Evolutionary conservation across 2,329 filamentous ascomycete species (phyloP).

Genomic region (Aspergillus phoenicis): DNA sequence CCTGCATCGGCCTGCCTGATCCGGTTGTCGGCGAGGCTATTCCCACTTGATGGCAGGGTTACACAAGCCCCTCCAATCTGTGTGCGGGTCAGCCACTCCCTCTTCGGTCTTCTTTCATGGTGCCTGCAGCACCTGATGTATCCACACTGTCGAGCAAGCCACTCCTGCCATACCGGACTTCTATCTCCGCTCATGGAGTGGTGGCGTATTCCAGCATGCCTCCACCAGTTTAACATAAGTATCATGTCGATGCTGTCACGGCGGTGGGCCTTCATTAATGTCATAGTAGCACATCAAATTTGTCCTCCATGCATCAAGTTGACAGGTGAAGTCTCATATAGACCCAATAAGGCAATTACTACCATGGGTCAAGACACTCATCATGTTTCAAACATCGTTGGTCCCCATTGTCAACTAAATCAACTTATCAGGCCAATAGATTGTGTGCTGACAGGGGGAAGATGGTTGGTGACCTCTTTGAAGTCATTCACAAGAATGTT

Average conservation of each 20-base stretch:
- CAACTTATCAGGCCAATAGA: not conserved
- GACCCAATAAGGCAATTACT: too few relatives aligned
- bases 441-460: not conserved
- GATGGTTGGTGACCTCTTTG: not conserved
- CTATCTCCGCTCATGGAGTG: not conserved
- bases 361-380: too few relatives aligned
- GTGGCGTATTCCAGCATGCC: not conserved
- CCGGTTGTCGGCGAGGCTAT: not conserved
- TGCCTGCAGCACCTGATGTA: not conserved
- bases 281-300: not conserved
- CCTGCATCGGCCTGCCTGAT: not conserved
- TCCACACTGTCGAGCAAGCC: not conserved
- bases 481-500: not conserved
- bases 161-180: not conserved
- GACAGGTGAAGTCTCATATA: too few relatives aligned
- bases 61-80: slow-evolving; percentile 3
- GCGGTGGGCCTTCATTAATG: not conserved
- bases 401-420: not conserved
- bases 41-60: not conserved
- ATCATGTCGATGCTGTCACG: not conserved
- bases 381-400: not conserved
- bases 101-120: not conserved
- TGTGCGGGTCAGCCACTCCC: not conserved
- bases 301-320: too few relatives aligned
- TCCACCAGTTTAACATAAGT: not conserved